Base-by-base conservation (phyloP, 179 eudicot species). In the Beta macrorhiza region DNA sequence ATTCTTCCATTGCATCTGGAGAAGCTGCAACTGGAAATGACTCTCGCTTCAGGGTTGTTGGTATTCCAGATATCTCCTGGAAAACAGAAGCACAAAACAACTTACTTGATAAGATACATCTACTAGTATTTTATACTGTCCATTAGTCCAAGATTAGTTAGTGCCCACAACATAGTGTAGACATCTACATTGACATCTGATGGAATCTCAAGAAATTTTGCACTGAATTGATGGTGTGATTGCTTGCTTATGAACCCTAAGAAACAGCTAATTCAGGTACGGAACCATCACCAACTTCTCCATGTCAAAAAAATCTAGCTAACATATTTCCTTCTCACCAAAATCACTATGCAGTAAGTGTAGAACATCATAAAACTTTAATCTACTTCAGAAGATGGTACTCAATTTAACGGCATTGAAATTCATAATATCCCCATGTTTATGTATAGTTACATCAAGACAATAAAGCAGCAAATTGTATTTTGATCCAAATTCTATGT, bases 1-100 rank as follows among this genome's bases (percentile, higher is more conserved):
- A 89, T 78, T 92, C 95, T 16, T 94, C 94, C 96, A 90, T 90
- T 11, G 89, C 87, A 84, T 88, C 97, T 25, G 92, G 89, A 79
- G 98, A 86, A 84, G 84, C 85, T 19, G 90, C 86, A 20, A 81
- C 73, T 47, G 87, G 89, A 71, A 89, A 70, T 45, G 91, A 75
- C 72, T 87, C 89, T 84, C 89, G 90, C 87, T 88, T 94, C 79
- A 95, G 81, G 63, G 91, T 87, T 45, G 92, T 86, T 58, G 94
- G 97, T 83, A 93, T 84, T 72, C 94, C 98, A 12, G 97, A 95
- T 74, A 88, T 78, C 84, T 88, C 90, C 87, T 88, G 84, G 20
- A 83, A 19, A 64, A 2, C n/a, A 55, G 32, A 74, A 55, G 42
- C 44, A 12, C 74, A 20, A 37, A 67, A 67, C 16, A 72, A 67